phyloP scores from a whole-genome alignment of 2,329 filamentous ascomycete species.

The Trichoderma sp. region DNA sequence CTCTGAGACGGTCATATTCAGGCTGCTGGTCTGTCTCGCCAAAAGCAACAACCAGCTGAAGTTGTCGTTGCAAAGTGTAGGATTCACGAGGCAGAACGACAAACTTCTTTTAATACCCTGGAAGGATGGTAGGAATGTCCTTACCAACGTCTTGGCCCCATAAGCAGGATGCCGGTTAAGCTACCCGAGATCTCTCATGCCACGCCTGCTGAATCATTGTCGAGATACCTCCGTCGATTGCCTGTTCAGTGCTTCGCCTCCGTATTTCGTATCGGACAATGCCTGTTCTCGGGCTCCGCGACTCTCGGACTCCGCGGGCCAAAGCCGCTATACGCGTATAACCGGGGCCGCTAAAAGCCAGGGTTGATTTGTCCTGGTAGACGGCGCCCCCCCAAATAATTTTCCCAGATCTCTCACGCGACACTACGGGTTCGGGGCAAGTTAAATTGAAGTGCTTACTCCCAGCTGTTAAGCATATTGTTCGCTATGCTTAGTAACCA shows the following conservation, averaged over 20 bases:
- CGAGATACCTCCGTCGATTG: background rate
- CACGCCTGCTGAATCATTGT: background rate
- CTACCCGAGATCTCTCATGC: background rate
- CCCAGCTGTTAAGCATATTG: background rate
- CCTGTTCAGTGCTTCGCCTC: background rate
- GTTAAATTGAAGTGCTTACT: background rate
- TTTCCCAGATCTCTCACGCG: background rate
- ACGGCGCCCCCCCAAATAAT: too few species aligned
- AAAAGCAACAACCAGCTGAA: background rate
- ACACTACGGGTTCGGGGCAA: background rate
- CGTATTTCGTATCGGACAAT: constrained; percentile 4
- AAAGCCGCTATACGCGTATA: background rate
- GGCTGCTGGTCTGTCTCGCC: background rate
- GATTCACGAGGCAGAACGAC: background rate
- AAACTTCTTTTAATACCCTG: background rate
- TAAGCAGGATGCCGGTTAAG: background rate
- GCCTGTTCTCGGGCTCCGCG: constrained; percentile 6
- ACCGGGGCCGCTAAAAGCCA: background rate
- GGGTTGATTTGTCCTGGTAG: background rate
- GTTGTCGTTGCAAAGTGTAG: background rate
- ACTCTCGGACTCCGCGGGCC: constrained; percentile 12
- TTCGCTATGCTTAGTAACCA: background rate
- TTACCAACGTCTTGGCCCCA: background rate
- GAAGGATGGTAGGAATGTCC: background rate
- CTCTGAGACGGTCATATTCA: constrained; percentile 1